Conservation (phyloP, 495 filamentous ascomycete species). For the Penicillium robsamsonii region DNA sequence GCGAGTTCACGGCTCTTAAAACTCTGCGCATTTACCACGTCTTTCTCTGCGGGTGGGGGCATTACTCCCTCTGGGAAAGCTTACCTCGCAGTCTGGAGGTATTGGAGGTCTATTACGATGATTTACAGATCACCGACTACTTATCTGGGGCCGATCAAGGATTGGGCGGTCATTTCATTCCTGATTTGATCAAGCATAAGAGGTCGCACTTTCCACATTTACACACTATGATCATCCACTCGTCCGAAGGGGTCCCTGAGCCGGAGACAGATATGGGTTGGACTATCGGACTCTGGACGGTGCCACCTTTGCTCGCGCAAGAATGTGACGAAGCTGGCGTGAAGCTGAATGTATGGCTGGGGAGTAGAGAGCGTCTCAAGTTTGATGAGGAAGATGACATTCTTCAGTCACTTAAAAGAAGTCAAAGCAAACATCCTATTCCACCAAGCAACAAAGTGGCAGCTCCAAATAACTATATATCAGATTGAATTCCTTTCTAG, state of each 20-base stretch:
- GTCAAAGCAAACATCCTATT: background rate
- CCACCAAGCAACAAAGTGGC: background rate
- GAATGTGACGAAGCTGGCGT: background rate
- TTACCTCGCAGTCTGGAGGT: conserved; percentile 17
- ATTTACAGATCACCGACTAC: conserved; percentile 8
- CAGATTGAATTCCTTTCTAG: background rate
- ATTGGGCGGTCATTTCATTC: background rate
- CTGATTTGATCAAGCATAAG: conserved; percentile 3
- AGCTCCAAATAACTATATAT: background rate
- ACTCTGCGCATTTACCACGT: conserved; percentile 18
- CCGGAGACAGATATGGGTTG: background rate
- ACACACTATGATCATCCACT: background rate
- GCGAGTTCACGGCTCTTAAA: conserved; percentile 16
- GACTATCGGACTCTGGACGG: background rate
- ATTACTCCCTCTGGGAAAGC: conserved; percentile 9
- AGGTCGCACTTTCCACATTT: background rate
- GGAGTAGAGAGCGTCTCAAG: background rate
- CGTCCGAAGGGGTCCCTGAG: background rate
- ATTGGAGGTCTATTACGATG: conserved; percentile 22
- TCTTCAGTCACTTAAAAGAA: conserved; percentile 6
- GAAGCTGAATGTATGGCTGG: conserved; percentile 1
- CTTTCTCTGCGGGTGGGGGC: conserved; percentile 17
- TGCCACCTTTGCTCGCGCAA: background rate
- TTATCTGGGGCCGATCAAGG: background rate
- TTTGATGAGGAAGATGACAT: conserved; percentile 4